Conservation (phyloP, 2,329 filamentous ascomycete genomes). For the Ilyonectria destructans region DNA sequence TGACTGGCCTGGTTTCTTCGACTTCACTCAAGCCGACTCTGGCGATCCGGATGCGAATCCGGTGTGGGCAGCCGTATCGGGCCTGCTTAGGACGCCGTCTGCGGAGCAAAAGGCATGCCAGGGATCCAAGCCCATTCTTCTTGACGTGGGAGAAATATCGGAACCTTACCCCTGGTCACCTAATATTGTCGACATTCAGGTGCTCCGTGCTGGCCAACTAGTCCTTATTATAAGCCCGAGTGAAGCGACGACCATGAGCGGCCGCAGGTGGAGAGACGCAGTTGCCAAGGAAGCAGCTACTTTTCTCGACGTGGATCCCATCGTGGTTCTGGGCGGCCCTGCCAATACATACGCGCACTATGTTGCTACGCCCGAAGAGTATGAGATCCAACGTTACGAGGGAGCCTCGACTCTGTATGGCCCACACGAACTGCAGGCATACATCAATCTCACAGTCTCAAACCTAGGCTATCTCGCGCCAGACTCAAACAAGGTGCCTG, state of each 20-base stretch:
- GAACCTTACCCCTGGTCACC: slow-evolving; percentile 90
- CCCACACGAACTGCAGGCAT: slow-evolving; percentile 85
- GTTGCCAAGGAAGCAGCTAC: slow-evolving; percentile 69
- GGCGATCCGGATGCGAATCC: slow-evolving; percentile 80
- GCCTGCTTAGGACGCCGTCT: slow-evolving; percentile 79
- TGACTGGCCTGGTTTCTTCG: slow-evolving; percentile 91
- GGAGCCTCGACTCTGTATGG: slow-evolving; percentile 95
- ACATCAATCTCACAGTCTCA: slow-evolving; percentile 89
- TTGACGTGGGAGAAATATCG: slow-evolving; percentile 88
- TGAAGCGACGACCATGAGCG: slow-evolving; percentile 94
- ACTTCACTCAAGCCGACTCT: slow-evolving; percentile 91
- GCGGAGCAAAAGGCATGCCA: slow-evolving; percentile 84
- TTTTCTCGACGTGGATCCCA: slow-evolving; percentile 68
- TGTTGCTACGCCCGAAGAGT: slow-evolving; percentile 85
- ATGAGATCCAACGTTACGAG: slow-evolving; percentile 90
- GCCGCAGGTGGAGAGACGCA: slow-evolving; percentile 86
- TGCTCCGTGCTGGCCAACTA: slow-evolving; percentile 87
- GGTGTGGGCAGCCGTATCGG: slow-evolving; percentile 84
- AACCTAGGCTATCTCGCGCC: slow-evolving; percentile 60
- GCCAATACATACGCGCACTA: slow-evolving; percentile 94
- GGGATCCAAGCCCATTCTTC: slow-evolving; percentile 84
- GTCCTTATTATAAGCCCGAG: slow-evolving; percentile 88
- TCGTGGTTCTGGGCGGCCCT: slow-evolving; percentile 90
- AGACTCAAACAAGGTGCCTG: slow-evolving; percentile 57
- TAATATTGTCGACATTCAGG: slow-evolving; percentile 92